These are phyloP conservation scores for Neurospora pannonica DNA, from an alignment of 495 filamentous ascomycete genomes.

Conservation along the genomic window DNA sequence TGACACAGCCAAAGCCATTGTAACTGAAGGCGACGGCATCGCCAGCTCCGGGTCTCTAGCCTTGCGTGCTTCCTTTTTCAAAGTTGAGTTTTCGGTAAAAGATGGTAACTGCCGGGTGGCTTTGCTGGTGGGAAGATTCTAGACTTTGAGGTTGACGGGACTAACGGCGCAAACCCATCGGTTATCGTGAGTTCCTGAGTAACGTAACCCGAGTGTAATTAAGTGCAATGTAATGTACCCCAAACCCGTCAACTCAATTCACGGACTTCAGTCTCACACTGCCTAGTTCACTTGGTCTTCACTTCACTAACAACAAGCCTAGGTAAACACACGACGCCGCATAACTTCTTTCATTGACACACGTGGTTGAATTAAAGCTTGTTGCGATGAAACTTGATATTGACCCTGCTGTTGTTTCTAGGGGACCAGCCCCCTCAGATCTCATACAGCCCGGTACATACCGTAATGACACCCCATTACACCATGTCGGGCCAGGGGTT, in stretches of 20 bases:
- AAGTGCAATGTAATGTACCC: neutral
- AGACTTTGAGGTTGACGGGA: neutral
- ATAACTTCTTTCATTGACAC: neutral
- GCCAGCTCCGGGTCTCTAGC: neutral
- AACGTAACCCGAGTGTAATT: neutral
- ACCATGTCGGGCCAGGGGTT: neutral
- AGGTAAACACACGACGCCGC: neutral
- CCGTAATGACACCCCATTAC: neutral
- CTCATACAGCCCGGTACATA: neutral
- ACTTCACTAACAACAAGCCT: neutral
- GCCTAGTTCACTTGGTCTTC: neutral
- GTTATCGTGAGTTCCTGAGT: neutral
- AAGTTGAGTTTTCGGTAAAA: neutral
- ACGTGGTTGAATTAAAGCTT: neutral
- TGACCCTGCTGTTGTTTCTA: neutral
- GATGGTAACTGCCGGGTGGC: neutral
- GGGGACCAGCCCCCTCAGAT: neutral
- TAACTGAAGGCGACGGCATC: neutral
- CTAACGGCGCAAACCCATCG: neutral
- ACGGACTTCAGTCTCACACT: neutral
- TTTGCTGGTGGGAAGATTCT: neutral
- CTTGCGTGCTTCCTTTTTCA: neutral
- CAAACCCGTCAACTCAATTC: neutral
- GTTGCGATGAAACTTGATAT: neutral
- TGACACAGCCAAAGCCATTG: neutral